Conservation (phyloP, 2,329 filamentous ascomycete species). For the Phaeosphaeria sp. region DNA sequence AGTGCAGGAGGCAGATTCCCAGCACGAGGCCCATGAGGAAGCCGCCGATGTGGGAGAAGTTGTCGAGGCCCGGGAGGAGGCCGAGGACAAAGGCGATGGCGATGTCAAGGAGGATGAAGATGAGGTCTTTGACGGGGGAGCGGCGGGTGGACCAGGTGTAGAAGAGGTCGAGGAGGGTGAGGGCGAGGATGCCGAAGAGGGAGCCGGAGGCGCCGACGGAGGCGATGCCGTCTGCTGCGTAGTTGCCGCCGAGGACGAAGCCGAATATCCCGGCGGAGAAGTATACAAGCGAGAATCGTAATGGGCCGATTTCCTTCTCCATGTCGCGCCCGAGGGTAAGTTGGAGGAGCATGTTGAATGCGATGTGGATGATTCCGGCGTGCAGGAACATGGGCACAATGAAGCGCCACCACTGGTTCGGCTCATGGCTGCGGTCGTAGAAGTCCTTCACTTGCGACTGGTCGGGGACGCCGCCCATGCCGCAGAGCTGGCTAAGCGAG, state of each 20-base stretch:
- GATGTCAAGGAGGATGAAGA: slow-evolving; percentile 86
- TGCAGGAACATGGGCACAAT: slow-evolving; percentile 96
- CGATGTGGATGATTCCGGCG: slow-evolving; percentile 91
- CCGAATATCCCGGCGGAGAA: slow-evolving; percentile 92
- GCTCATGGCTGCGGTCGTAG: slow-evolving; percentile 67
- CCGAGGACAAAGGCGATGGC: slow-evolving; percentile 91
- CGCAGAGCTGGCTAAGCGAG: slow-evolving; percentile 80
- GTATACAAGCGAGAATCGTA: slow-evolving; percentile 90
- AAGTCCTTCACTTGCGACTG: slow-evolving; percentile 59
- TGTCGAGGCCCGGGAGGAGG: slow-evolving; percentile 89
- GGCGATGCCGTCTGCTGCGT: slow-evolving; percentile 78
- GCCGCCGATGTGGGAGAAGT: slow-evolving; percentile 96
- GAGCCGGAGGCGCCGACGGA: slow-evolving; percentile 87
- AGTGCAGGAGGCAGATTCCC: slow-evolving; percentile 86
- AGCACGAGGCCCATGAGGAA: slow-evolving; percentile 91
- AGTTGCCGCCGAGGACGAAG: slow-evolving; percentile 94
- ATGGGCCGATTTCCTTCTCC: slow-evolving; percentile 85
- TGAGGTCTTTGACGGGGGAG: slow-evolving; percentile 80
- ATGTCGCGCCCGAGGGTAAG: slow-evolving; percentile 90
- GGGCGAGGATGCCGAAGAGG: slow-evolving; percentile 89
- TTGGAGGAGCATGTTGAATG: slow-evolving; percentile 92
- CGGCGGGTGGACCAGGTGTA: slow-evolving; percentile 88
- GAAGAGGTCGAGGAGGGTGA: slow-evolving; percentile 85
- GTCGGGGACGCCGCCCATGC: slow-evolving; percentile 78
- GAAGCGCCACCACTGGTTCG: slow-evolving; percentile 97